A percentile compares a stretch with the other conserved stretches of the same genome.
Conservation (phyloP, 163 green algal species). For the Botryococcus braunii region DNA sequence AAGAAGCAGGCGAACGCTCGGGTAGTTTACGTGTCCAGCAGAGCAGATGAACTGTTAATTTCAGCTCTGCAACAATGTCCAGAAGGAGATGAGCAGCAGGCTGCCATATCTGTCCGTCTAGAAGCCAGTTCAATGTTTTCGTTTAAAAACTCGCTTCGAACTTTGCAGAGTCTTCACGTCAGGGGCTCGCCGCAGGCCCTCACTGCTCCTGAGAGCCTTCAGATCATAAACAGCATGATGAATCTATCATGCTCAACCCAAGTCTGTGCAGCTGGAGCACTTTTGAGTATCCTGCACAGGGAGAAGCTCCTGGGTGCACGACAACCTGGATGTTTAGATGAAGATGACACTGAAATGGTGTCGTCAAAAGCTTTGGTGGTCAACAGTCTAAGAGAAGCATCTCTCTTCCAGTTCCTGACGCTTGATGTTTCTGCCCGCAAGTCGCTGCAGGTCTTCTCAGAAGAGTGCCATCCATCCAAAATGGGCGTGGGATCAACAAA, state of each 20-base stretch:
- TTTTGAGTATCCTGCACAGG: slow-evolving; percentile 47
- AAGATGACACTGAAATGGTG: too few species aligned
- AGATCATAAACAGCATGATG: slow-evolving; percentile 28
- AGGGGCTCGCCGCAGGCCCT: slow-evolving; percentile 14
- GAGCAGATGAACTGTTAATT: background rate
- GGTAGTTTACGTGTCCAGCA: slow-evolving; percentile 1
- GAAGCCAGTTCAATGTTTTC: slow-evolving; percentile 36
- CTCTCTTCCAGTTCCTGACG: slow-evolving; percentile 43
- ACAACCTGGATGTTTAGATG: background rate
- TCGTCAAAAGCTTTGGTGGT: slow-evolving; percentile 4
- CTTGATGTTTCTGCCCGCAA: slow-evolving; percentile 51
- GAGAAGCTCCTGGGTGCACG: slow-evolving; percentile 20
- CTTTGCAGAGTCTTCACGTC: slow-evolving; percentile 15
- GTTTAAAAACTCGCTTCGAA: background rate
- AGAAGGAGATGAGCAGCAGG: background rate
- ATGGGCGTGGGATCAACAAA: slow-evolving; percentile 83
- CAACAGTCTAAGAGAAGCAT: slow-evolving; percentile 19
- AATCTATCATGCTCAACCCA: slow-evolving; percentile 17
- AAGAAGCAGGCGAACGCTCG: background rate
- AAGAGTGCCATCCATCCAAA: slow-evolving; percentile 64
- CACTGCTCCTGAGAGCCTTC: slow-evolving; percentile 19
- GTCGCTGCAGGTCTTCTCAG: slow-evolving; percentile 48
- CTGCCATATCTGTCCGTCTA: slow-evolving; percentile 18
- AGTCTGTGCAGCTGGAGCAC: slow-evolving; percentile 55
- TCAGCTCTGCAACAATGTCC: background rate